These are phyloP conservation scores for Teunomyces gatunensis DNA, from an alignment of 805 yeast species.

Conservation along the genomic window DNA sequence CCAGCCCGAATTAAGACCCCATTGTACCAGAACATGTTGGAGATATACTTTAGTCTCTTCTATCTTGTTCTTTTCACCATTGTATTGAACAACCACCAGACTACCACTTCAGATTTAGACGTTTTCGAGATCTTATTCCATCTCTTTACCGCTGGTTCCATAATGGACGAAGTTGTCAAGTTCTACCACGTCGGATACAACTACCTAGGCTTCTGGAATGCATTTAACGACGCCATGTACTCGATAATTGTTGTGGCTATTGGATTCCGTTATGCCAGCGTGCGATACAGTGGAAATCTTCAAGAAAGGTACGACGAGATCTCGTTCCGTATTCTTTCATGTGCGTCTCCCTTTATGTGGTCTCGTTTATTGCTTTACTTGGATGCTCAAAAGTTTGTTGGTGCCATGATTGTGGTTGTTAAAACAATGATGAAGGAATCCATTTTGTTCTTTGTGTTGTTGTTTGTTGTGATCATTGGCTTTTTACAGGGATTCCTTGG, in stretches of 20 bases:
- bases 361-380: conserved; percentile 69
- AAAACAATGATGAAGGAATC: conserved; percentile 88
- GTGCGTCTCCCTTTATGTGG: conserved; percentile 89
- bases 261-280: conserved; percentile 50
- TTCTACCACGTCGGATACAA: conserved; percentile 72
- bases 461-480: conserved; percentile 69
- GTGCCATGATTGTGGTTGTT: conserved; percentile 82
- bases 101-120: conserved; percentile 29
- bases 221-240: conserved; percentile 72
- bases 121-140: conserved; percentile 56
- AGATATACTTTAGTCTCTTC: conserved; percentile 62
- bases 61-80: conserved; percentile 62
- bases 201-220: conserved; percentile 76
- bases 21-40: conserved; percentile 71
- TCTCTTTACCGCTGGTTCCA: conserved; percentile 62
- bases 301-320: conserved; percentile 47
- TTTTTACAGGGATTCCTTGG: conserved; percentile 87
- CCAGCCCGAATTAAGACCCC: conserved; percentile 87
- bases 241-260: conserved; percentile 51
- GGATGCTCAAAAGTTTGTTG: conserved; percentile 79
- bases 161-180: conserved; percentile 67
- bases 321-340: conserved; percentile 67
- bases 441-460: conserved; percentile 72
- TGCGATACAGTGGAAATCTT: conserved; percentile 17
- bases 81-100: conserved; percentile 59